Percentiles rank a stretch among this genome's conserved stretches.
These are phyloP conservation scores for Wickerhamiella qilinensis DNA, from an alignment of 805 yeast species.

Conservation along the genomic window DNA sequence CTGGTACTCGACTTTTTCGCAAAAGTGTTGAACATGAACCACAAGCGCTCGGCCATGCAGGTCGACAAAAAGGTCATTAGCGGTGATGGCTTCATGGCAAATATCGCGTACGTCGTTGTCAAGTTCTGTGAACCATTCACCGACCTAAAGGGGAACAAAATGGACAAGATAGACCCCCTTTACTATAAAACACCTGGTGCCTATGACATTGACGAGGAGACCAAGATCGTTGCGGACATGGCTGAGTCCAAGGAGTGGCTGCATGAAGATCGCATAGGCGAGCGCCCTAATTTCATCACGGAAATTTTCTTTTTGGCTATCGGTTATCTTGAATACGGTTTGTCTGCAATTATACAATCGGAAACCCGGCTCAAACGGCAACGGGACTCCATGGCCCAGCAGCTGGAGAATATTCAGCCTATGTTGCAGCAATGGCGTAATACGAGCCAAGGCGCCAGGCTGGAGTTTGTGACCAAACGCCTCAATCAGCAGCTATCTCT, in stretches of 20 bases:
- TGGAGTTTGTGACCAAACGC: constrained; percentile 21
- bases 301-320: constrained; percentile 72
- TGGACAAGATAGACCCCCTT: constrained; percentile 60
- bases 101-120: constrained; percentile 49
- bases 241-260: constrained; percentile 50
- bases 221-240: constrained; percentile 63
- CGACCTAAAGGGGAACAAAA: constrained; percentile 44
- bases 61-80: constrained; percentile 52
- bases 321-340: constrained; percentile 73
- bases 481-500: constrained; percentile 28
- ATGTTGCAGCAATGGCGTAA: constrained; percentile 14
- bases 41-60: constrained; percentile 67
- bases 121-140: constrained; percentile 73
- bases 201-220: constrained; percentile 61
- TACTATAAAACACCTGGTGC: constrained; percentile 42
- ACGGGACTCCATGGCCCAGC: constrained; percentile 20
- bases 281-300: constrained; percentile 59
- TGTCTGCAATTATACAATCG: constrained; percentile 56
- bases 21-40: constrained; percentile 62
- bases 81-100: constrained; percentile 68
- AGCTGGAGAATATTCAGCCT: constrained; percentile 4
- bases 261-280: constrained; percentile 24
- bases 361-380: constrained; percentile 38
- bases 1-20: constrained; percentile 56
- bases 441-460: constrained; percentile 7